A percentile compares a stretch with the other conserved stretches of the same genome.
These are phyloP conservation scores for Xerocomus nothofagi DNA, from an alignment of 1,284 basidiomycete genomes.

Conservation along the genomic window DNA sequence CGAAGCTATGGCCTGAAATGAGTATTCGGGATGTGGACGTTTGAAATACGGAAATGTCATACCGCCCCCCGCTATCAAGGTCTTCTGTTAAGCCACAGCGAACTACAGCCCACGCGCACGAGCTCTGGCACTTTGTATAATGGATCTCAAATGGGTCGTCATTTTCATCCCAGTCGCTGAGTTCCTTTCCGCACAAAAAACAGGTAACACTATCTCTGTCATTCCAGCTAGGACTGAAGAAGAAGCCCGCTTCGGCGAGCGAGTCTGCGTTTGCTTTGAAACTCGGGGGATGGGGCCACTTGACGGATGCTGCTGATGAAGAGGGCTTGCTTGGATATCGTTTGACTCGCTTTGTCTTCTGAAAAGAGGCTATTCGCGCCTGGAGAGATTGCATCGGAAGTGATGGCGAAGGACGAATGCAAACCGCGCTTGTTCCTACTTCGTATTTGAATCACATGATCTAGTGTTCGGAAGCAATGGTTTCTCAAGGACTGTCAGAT, in stretches of 20 bases:
- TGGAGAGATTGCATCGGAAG: conserved; percentile 53
- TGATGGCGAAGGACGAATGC: no score
- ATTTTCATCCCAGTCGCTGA: conserved; percentile 75
- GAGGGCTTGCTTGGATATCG: conserved; percentile 41
- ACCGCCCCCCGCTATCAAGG: conserved; percentile 57
- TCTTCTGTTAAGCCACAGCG: conserved; percentile 65
- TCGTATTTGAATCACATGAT: conserved; percentile 18
- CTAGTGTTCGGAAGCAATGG: conserved; percentile 1
- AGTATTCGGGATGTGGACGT: neutral
- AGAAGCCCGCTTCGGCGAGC: conserved; percentile 84
- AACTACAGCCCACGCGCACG: conserved; percentile 76
- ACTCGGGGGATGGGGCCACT: conserved; percentile 65
- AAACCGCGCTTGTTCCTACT: neutral
- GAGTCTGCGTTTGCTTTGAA: conserved; percentile 66
- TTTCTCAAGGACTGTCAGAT: no score
- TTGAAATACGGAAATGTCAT: conserved; percentile 26
- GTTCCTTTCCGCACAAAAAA: conserved; percentile 72
- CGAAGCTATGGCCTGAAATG: conserved; percentile 44
- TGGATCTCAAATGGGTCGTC: conserved; percentile 85
- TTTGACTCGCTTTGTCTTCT: conserved; percentile 50
- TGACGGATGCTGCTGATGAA: conserved; percentile 42
- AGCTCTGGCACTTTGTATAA: conserved; percentile 56
- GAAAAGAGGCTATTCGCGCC: conserved; percentile 60
- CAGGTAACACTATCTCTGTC: conserved; percentile 72
- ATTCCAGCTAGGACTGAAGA: conserved; percentile 61